phyloP scores from a whole-genome alignment of 768 basidiomycete species.

The Hypholoma fasciculare region DNA sequence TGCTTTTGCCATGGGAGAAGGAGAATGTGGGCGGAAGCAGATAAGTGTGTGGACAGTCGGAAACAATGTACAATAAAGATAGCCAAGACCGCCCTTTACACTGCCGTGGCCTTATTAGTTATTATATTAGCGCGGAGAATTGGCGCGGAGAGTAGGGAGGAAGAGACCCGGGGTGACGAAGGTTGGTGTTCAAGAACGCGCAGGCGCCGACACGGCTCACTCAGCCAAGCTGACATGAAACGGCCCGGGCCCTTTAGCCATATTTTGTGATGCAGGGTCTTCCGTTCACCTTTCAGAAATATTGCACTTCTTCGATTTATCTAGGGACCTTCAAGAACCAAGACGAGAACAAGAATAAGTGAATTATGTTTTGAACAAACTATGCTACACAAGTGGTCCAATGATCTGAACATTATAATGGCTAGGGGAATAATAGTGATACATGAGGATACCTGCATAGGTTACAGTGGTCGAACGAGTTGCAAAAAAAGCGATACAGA shows the following conservation, averaged over 20 bases:
- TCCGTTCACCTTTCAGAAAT: no score
- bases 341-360: no score
- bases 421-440: neutral
- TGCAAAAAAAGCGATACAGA: neutral
- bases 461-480: neutral
- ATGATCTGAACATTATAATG: neutral
- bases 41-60: neutral
- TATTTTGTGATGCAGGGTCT: neutral
- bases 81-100: neutral
- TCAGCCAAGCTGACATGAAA: neutral
- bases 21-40: neutral
- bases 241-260: conserved; percentile 1
- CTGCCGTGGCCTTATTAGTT: neutral
- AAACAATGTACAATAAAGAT: neutral
- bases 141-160: neutral
- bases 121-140: neutral
- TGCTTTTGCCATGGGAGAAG: conserved; percentile 30
- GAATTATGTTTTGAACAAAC: neutral
- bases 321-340: neutral
- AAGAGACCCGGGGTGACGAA: neutral
- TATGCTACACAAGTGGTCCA: neutral
- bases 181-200: neutral
- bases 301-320: no score
- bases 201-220: conserved; percentile 2
- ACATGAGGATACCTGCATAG: neutral